Evolutionary conservation across 495 filamentous ascomycete genomes (phyloP).

Genomic region (Aspergillus nanangensis): DNA sequence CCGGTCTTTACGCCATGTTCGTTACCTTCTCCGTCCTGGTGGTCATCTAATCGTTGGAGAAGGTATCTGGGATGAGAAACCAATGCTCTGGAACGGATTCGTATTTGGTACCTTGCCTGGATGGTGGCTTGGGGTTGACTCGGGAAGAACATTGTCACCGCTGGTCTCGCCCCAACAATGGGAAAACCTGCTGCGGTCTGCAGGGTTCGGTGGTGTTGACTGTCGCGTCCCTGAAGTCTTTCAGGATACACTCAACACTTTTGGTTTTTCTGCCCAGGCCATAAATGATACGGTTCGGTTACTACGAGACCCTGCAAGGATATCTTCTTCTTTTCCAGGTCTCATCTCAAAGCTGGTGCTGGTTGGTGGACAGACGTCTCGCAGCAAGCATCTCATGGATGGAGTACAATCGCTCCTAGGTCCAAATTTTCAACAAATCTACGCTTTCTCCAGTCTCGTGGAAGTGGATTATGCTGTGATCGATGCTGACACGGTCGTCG

Average conservation of each 20-base stretch:
- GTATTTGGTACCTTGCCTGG: background rate
- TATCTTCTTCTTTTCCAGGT: too few relatives aligned
- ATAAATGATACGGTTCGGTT: too few relatives aligned
- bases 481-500: background rate
- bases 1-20: background rate
- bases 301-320: too few relatives aligned
- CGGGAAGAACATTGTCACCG: background rate
- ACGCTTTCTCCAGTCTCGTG: background rate
- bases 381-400: background rate
- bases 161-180: background rate
- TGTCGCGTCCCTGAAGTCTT: background rate
- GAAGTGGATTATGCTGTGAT: background rate
- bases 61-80: background rate
- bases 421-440: background rate
- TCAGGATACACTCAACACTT: too few relatives aligned
- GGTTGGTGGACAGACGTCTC: background rate
- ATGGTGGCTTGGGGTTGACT: constrained; percentile 4
- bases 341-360: background rate
- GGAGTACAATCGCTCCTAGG: background rate
- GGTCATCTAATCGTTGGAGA: background rate
- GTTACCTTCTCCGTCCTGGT: constrained; percentile 6
- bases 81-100: background rate
- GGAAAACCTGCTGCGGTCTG: constrained; percentile 1
- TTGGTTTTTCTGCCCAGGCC: constrained; percentile 3
- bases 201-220: constrained; percentile 9